Base-by-base conservation (phyloP, 257 asterid genomes). In the Solanum acaule region DNA sequence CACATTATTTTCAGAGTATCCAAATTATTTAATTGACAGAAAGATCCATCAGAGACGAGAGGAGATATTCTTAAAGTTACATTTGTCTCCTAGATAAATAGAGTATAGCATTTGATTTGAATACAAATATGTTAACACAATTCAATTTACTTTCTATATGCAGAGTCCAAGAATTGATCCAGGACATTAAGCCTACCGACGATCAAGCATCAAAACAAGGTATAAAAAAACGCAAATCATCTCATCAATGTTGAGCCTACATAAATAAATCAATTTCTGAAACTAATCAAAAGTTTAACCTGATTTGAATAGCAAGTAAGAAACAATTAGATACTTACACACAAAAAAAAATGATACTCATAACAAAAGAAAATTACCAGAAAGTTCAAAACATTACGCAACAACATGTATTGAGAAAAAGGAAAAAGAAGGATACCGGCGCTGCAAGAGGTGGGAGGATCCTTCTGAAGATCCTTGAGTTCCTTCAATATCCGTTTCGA, bases 401-500 rank as follows among this genome's bases (percentile, higher is more conserved):
- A 15, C 2, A 75, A 37, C 31, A 16, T 52, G 63, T 16, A 52
- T 16, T 52, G 63, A 52, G 23, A 52, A 52, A 52, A 52, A 18
- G 3, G 44, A 72, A 33, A 49, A 72, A 34, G 76, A 75, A 61
- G 70, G 65, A 14, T 75, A 92, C 96, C 95, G 33, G 33, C 33
- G 33, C 33, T 94, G 94, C 96, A 95, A 35, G 96, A 94, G 83
- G 95, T 91, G 33, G 96, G 98, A 44, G 98, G 96, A 79, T 94
- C 98, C 84, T 91, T 93, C 92, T 93, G 98, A 61, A 93, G 93
- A 92, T 94, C 95, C 89, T 93, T 94, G 83, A 94, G 94, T 90
- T 94, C 96, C 91, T 94, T 95, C 94, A 93, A 87, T 88, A 95
- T 95, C 91, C 98, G 92, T 84, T 95, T 95, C 86, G 96, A 95